A percentile compares a stretch with the other conserved stretches of the same genome.
phyloP scores from a whole-genome alignment of 768 basidiomycete genomes.

The Lyophyllum decastes region DNA sequence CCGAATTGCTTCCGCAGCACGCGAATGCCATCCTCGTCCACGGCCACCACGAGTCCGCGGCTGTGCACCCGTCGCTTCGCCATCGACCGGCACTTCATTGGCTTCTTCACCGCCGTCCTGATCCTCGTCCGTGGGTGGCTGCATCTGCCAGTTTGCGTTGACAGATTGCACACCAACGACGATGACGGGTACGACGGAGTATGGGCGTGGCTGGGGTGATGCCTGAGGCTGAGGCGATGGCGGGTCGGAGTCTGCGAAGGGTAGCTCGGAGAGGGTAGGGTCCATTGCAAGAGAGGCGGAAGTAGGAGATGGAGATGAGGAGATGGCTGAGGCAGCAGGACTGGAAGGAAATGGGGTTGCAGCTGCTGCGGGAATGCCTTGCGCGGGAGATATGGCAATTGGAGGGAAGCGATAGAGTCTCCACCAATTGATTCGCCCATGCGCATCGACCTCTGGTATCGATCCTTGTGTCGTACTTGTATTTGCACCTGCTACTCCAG shows the following conservation, averaged over 20 bases:
- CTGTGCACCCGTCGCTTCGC: background rate
- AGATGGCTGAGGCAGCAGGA: constrained; percentile 14
- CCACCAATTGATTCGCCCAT: constrained; percentile 76
- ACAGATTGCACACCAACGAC: constrained; percentile 83
- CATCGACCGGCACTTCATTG: background rate
- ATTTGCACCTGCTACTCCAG: background rate
- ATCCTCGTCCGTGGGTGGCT: constrained; percentile 11
- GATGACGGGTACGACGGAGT: constrained; percentile 77
- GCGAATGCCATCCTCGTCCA: constrained; percentile 53
- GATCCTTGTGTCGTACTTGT: background rate
- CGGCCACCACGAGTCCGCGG: background rate
- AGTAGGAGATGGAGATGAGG: constrained; percentile 14
- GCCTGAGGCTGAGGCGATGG: constrained; percentile 3
- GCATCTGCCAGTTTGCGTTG: constrained; percentile 43
- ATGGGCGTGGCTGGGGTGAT: background rate
- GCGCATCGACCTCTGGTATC: constrained; percentile 18
- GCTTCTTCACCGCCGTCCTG: background rate
- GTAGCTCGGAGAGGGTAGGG: constrained; percentile 18
- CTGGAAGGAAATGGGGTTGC: constrained; percentile 9
- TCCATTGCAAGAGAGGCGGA: constrained; percentile 7
- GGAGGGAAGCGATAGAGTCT: constrained; percentile 80
- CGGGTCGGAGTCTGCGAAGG: constrained; percentile 13
- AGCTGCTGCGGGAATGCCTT: constrained; percentile 13
- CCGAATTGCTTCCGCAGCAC: constrained; percentile 63
- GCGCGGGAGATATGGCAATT: constrained; percentile 40